Evolutionary conservation across 331 rosid genomes (phyloP), one percentile per base, ranked within the genome.

Genomic region (Quercus phellos): DNA sequence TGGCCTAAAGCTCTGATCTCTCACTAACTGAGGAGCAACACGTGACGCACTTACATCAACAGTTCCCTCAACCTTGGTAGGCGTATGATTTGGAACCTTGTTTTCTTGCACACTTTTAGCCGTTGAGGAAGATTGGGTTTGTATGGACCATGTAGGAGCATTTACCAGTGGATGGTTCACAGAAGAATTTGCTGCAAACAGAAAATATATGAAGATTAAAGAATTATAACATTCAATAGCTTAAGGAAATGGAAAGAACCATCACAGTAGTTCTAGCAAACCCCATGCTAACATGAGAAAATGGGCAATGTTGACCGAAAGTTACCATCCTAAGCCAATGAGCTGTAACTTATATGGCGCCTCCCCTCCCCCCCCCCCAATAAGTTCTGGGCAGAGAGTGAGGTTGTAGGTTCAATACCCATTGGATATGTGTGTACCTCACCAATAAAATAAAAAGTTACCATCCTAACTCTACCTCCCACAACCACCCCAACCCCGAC

Each of bases 91-190:
- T 72, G 86, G 79, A 76, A 63, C 85, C 86, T 90, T 90, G 78
- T 86, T 83, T 74, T 94, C 98, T 75, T 86, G 82, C 80, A 84
- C 87, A 78, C 80, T 86, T 81, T 91, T 89, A 74, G 88, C 83
- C 26, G 77, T 66, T 11, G 88, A 76, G 60, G 84, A 55, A 60
- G 96, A 80, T 70, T 89, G 98, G 77, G 87, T 68, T 80, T 86
- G 98, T 27, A 86, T 66, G 53, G 97, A 84, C 98, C 98, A 90
- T 7, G 93, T 68, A 55, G 96, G 87, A 81, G 89, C 81, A 87
- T 77, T 88, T 73, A 72, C 83, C 74, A 76, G 58, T 60, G 91
- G 90, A 24, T 80, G 96, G 85, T 86, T 89, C 75, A 80, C 85
- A 13, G 89, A 76, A 38, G 87, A 84, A 79, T 63, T 87, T 79